Evolutionary conservation across 495 filamentous ascomycete species (phyloP).

Genomic region (Hyaloscypha bicolor): DNA sequence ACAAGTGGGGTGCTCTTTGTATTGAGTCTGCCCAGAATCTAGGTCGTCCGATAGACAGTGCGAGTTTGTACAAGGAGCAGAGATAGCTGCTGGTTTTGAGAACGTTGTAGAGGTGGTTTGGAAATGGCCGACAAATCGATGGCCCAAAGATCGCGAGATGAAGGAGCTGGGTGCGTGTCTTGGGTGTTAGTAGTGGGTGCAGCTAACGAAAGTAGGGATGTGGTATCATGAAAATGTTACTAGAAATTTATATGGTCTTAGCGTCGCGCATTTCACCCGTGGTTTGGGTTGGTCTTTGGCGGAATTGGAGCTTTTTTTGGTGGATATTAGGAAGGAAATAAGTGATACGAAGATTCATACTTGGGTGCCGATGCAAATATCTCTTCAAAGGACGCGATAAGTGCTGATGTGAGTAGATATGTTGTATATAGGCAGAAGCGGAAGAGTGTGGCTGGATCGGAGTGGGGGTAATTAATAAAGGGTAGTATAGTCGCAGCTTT

Average conservation of each 20-base stretch:
- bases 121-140: constrained; percentile 43
- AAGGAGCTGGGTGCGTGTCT: constrained; percentile 45
- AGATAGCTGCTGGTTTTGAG: constrained; percentile 36
- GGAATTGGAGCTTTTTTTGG: neutral
- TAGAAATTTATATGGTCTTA: neutral
- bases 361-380: neutral
- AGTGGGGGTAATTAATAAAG: too few species aligned
- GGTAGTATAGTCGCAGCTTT: too few species aligned
- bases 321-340: neutral
- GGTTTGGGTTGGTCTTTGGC: neutral
- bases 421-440: neutral
- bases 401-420: neutral
- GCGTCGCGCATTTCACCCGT: neutral
- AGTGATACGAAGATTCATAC: constrained; percentile 1
- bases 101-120: constrained; percentile 29
- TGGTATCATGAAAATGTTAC: constrained; percentile 15
- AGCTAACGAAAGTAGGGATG: constrained; percentile 45
- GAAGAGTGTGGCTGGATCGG: neutral
- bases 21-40: neutral
- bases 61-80: constrained; percentile 24
- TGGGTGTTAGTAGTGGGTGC: neutral
- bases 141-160: constrained; percentile 43
- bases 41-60: neutral
- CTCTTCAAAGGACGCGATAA: neutral
- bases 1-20: neutral